These are phyloP conservation scores for Paralagenidium karlingii DNA, from an alignment of 352 stramenopile species.

Conservation along the genomic window DNA sequence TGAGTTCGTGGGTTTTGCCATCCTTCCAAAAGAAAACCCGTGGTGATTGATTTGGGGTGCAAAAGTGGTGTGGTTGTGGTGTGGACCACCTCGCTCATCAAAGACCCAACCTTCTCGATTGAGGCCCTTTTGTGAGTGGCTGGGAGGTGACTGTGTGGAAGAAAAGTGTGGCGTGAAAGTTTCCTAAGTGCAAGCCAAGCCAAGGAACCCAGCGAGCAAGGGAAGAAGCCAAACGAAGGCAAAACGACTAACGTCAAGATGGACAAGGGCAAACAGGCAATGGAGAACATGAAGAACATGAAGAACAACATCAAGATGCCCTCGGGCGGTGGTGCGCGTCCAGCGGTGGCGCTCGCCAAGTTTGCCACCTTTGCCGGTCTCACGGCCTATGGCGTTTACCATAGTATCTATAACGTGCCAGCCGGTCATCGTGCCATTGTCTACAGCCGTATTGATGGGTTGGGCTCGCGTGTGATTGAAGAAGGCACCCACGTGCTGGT, in stretches of 20 bases:
- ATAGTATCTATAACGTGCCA: conserved; percentile 82
- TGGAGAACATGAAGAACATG: conserved; percentile 87
- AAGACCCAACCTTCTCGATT: too few species aligned
- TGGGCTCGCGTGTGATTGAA: conserved; percentile 61
- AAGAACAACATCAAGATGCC: conserved; percentile 80
- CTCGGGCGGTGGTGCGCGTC: conserved; percentile 37
- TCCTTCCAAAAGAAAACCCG: too few species aligned
- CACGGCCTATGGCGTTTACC: conserved; percentile 63
- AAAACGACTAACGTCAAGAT: conserved; percentile 17
- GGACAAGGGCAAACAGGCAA: conserved; percentile 76
- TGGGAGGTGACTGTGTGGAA: too few species aligned
- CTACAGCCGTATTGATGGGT: conserved; percentile 83
- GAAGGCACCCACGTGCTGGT: conserved; percentile 96
- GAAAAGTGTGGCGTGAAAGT: too few species aligned
- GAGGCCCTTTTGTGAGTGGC: too few species aligned
- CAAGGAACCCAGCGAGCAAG: too few species aligned
- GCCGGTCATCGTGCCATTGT: conserved; percentile 82
- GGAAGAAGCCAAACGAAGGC: conserved; percentile 3
- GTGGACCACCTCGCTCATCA: too few species aligned
- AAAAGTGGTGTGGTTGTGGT: too few species aligned
- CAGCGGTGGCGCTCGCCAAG: conserved; percentile 42
- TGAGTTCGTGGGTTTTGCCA: too few species aligned
- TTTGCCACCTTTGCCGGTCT: conserved; percentile 43
- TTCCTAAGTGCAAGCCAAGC: too few species aligned
- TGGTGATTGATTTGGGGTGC: too few species aligned